Base-by-base conservation (phyloP, 2,329 filamentous ascomycete genomes). In the Endocalyx cinctus region DNA sequence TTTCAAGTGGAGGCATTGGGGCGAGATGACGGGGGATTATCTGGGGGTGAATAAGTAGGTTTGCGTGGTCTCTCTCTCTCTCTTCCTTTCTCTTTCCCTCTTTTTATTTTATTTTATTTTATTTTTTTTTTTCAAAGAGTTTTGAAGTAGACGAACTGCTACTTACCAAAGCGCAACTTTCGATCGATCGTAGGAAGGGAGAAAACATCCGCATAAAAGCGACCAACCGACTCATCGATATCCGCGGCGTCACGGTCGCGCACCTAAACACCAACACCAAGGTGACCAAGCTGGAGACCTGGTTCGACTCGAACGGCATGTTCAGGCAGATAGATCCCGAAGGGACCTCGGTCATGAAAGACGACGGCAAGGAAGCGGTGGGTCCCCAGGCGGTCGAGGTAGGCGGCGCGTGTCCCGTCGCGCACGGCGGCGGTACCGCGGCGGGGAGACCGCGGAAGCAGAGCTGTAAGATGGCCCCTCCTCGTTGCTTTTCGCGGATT, bases 1-100 rank as follows among this genome's bases (percentile, higher is more conserved):
- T 3, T 82, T 83, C 54, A 68, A 73, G 45, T 84, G 79, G 79
- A 64, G 79, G 5, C 80, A 84, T 53, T 84, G 79, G 79, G 79
- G 79, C 0, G 56, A 62, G 5, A 82, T 84, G 73, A 74, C 74
- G 60, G 74, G 72, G 40, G 79, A 83, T 49, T 84, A 84, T 52
- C 70, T 76, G 1, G 78, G 77, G 2, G 66, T 74, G 34, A 80
- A 83, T 42, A 66, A 76, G 77, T 81, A 54, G 45, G 72, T 66
- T 23, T 23, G 20, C 20, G 8, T 23, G 20, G 8, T 23, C n/a
- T 8, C 20, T 23, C n/a, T 8, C 20, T 23, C n/a, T 8, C 20
- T 23, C n/a, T 8, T n/a, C 20, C 20, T 8, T 23, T n/a, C 20
- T n/a, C 8, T 23, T n/a, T 23, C 20, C 20, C 20, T 23, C 20